Evolutionary conservation across 2,329 filamentous ascomycete genomes (phyloP).

Genomic region (Pseudohalonectria lignicola): DNA sequence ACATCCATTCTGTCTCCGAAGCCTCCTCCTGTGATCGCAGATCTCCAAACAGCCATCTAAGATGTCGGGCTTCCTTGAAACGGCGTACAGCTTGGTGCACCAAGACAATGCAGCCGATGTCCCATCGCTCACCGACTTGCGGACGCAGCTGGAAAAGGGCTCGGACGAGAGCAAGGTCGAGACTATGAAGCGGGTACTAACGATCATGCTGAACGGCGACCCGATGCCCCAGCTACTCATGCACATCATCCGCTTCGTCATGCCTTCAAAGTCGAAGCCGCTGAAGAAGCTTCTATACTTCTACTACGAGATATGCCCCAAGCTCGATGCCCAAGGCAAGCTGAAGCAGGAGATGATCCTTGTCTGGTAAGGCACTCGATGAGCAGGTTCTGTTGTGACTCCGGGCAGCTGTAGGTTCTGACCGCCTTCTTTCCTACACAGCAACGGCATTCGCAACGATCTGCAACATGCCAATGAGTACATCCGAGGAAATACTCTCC

Average conservation of each 20-base stretch:
- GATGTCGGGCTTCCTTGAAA: conserved; percentile 93
- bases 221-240: conserved; percentile 91
- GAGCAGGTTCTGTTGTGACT: no score
- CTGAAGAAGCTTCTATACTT: conserved; percentile 98
- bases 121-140: conserved; percentile 81
- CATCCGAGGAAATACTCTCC: conserved; percentile 93
- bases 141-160: conserved; percentile 86
- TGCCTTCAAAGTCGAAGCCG: conserved; percentile 94
- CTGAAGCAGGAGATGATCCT: conserved; percentile 99
- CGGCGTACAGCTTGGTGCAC: conserved; percentile 92
- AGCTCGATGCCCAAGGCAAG: conserved; percentile 84
- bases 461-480: conserved; percentile 97
- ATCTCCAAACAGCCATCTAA: conserved; percentile 22
- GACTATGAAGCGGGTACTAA: conserved; percentile 92
- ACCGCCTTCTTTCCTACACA: conserved; percentile 29
- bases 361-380: conserved; percentile 66
- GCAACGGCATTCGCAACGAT: conserved; percentile 96
- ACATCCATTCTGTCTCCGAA: no score
- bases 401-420: not conserved
- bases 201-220: conserved; percentile 96
- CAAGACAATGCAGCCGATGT: conserved; percentile 95
- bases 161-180: conserved; percentile 88
- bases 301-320: conserved; percentile 98
- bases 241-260: conserved; percentile 99
- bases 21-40: no score